Base-by-base conservation (phyloP, 1,284 basidiomycete genomes). In the Cutaneotrichosporon sp. region DNA sequence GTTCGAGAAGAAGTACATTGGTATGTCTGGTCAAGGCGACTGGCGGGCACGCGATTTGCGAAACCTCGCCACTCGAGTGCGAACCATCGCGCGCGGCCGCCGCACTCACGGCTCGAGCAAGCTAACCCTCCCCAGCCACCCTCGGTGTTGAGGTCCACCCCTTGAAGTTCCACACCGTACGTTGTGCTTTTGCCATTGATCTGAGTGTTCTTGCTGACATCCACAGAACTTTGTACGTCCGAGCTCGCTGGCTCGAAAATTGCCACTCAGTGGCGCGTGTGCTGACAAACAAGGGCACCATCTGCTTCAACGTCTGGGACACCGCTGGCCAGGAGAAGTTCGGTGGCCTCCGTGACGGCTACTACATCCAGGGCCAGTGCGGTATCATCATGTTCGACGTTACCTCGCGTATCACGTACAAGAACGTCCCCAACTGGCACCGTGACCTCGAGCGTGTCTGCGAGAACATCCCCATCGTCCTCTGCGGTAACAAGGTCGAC, bases 311-410 rank as follows among this genome's bases (percentile, higher is more conserved):
- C 82, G 96, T 98, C 62, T 99, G 97, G 97, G 97, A 99, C 83
- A 99, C 97, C 51, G 97, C 97, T 62, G 97, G 97, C 60, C 97
- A 99, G 85, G 97, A 99, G 84, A 99, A 99, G 85, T 99, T 99
- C 73, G 94, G 95, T 85, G 94, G 94, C 79, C 90, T 97, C 69
- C 91, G 95, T 73, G 94, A 97, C 82, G 94, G 94, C 61, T 97
- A 97, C 84, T 97, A 97, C 84, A 97, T 97, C 81, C 94, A 97
- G 82, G 97, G 97, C 74, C 95, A 99, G 83, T 99, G 95, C 79
- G 97, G 97, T 80, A 99, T 99, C 85, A 99, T 99, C 88, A 99
- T 99, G 97, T 99, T 99, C 84, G 97, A 99, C 81, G 97, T 99
- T 69, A 99, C 97, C 66, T 96, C 95, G 63, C 90, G 97, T 77